phyloP scores from a whole-genome alignment of 805 yeast genomes.

The Candida sonorensis region DNA sequence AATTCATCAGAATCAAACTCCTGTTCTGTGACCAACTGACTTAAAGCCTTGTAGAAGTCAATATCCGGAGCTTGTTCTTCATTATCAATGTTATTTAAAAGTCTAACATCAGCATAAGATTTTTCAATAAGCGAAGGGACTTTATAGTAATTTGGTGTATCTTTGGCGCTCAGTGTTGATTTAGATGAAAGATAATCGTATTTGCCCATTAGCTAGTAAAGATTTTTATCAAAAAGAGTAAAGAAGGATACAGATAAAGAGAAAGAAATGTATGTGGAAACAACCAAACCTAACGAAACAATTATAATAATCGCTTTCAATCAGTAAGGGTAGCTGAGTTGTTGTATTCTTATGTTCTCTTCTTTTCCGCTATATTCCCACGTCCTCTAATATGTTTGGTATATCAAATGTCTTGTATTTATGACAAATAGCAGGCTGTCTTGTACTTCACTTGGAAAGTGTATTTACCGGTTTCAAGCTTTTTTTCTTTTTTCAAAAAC shows the following conservation, averaged over 20 bases:
- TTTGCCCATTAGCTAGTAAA: slow-evolving; percentile 3
- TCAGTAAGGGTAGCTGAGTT: too few species aligned
- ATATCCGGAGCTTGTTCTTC: slow-evolving; percentile 23
- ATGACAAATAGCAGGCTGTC: too few species aligned
- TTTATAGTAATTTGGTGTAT: slow-evolving; percentile 10
- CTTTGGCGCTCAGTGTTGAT: slow-evolving; percentile 5
- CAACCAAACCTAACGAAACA: too few species aligned
- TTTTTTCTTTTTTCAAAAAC: too few species aligned
- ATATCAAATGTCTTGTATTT: too few species aligned
- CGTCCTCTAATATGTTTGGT: too few species aligned
- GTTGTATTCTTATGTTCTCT: too few species aligned
- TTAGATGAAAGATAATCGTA: slow-evolving; percentile 9
- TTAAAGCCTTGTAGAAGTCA: slow-evolving; percentile 16
- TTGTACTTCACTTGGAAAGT: too few species aligned
- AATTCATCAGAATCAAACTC: slow-evolving; percentile 1
- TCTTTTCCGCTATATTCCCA: too few species aligned
- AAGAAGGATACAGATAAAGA: too few species aligned
- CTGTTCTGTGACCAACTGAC: slow-evolving; percentile 4
- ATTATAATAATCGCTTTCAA: too few species aligned
- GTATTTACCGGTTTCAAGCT: too few species aligned
- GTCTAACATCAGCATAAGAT: slow-evolving; percentile 12
- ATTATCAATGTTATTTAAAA: slow-evolving; percentile 21
- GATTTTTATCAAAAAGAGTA: not conserved
- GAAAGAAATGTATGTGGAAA: not conserved
- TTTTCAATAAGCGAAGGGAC: slow-evolving; percentile 16